Conservation (phyloP, 164 flowering plant species). For the Litsea cubeba region DNA sequence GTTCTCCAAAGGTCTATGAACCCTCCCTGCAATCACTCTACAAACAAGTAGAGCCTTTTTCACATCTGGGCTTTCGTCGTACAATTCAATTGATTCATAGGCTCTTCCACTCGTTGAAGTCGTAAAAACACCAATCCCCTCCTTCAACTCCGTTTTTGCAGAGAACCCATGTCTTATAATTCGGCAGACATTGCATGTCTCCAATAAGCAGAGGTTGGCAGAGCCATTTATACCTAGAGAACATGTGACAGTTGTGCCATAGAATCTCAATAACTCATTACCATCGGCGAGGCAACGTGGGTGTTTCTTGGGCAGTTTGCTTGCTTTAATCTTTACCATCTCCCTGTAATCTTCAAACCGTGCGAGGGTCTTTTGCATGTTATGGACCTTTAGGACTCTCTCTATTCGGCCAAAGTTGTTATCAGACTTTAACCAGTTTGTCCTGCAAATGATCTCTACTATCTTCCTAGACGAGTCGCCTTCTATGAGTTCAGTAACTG, state of each 20-base stretch:
- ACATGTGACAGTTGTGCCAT: constrained; percentile 53
- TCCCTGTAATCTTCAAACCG: constrained; percentile 68
- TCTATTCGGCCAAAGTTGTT: constrained; percentile 46
- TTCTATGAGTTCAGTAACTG: constrained; percentile 62
- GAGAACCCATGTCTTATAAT: constrained; percentile 60
- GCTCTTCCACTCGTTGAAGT: constrained; percentile 71
- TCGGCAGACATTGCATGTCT: constrained; percentile 46
- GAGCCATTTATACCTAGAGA: constrained; percentile 49
- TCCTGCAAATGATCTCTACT: constrained; percentile 60
- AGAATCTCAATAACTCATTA: constrained; percentile 62
- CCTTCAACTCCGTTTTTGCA: constrained; percentile 38
- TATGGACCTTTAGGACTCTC: constrained; percentile 59
- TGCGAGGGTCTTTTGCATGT: constrained; percentile 56
- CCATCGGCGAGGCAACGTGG: constrained; percentile 77
- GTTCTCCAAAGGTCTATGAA: constrained; percentile 64
- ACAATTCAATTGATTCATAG: constrained; percentile 42
- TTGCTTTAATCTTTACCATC: constrained; percentile 55
- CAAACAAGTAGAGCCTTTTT: constrained; percentile 65
- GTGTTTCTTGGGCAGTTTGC: constrained; percentile 69
- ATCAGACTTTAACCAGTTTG: constrained; percentile 58
- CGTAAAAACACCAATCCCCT: constrained; percentile 61
- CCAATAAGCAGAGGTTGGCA: constrained; percentile 45
- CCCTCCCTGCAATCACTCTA: constrained; percentile 74
- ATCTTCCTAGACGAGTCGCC: constrained; percentile 69
- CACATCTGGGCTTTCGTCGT: constrained; percentile 25